A percentile compares a stretch with the other conserved stretches of the same genome.
phyloP scores from a whole-genome alignment of 345 rosid genomes.

The thale cress (Arabidopsis thaliana) region DNA sequence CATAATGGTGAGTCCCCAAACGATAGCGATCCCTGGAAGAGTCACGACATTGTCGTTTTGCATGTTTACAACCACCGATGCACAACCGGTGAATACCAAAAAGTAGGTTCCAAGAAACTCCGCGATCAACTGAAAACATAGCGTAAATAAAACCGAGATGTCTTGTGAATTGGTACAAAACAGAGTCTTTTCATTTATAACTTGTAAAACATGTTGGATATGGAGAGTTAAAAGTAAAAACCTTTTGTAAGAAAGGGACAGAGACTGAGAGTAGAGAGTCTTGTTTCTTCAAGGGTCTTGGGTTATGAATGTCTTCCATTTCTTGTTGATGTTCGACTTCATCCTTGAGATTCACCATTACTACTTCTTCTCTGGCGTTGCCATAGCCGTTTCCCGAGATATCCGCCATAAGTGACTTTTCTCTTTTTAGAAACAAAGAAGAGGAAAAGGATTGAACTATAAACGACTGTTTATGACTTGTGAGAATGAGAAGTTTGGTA shows the following conservation, averaged over 20 bases:
- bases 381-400: constrained; percentile 28
- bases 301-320: background rate
- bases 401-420: constrained; percentile 54
- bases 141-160: background rate
- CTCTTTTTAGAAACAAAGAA: background rate
- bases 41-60: constrained; percentile 65
- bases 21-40: constrained; percentile 69
- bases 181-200: background rate
- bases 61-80: constrained; percentile 68
- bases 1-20: constrained; percentile 89
- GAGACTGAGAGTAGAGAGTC: constrained; percentile 53
- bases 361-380: constrained; percentile 46
- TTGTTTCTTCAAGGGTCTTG: constrained; percentile 40
- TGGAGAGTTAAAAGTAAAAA: constrained; percentile 21
- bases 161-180: no score
- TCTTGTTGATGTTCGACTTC: constrained; percentile 34
- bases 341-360: constrained; percentile 56
- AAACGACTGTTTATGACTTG: constrained; percentile 12
- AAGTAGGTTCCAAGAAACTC: constrained; percentile 83
- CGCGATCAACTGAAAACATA: constrained; percentile 60
- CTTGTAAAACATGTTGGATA: background rate
- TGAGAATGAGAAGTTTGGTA: constrained; percentile 21
- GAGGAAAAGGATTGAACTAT: background rate
- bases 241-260: constrained; percentile 82
- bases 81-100: constrained; percentile 86